Evolutionary conservation across 2,329 filamentous ascomycete species (phyloP).

Genomic region (Aspergillus vadensis): DNA sequence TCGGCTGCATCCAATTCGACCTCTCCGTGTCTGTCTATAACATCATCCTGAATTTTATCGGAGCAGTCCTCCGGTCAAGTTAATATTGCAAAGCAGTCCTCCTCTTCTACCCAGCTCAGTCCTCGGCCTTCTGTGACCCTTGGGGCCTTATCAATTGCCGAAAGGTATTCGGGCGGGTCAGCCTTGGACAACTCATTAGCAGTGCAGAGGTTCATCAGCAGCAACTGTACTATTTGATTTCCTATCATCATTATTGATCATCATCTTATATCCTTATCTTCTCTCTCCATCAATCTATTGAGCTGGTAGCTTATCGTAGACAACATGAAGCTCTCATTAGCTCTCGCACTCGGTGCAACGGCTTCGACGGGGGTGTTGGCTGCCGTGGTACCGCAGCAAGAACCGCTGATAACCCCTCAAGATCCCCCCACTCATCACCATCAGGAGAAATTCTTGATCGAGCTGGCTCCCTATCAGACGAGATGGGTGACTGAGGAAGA

Average conservation of each 20-base stretch:
- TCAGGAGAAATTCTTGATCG: slow-evolving; percentile 71
- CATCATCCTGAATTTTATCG: not conserved
- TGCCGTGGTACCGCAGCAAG: slow-evolving; percentile 35
- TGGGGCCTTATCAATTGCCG: not conserved
- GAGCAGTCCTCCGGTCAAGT: not conserved
- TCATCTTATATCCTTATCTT: not conserved
- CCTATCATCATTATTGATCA: not conserved
- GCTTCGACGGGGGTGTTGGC: slow-evolving; percentile 35
- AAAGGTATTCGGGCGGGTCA: not conserved
- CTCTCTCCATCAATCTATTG: not conserved
- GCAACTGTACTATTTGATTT: not conserved
- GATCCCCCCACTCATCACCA: slow-evolving; percentile 23
- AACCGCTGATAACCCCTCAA: slow-evolving; percentile 27
- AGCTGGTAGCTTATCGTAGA: not conserved
- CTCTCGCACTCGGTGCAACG: slow-evolving; percentile 39
- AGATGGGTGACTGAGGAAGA: slow-evolving; percentile 90
- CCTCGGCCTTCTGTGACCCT: not conserved
- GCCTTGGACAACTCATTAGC: not conserved
- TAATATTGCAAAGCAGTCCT: not conserved
- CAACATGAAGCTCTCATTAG: slow-evolving; percentile 40
- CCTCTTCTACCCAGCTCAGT: not conserved
- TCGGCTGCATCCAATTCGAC: not conserved
- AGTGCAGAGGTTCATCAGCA: not conserved
- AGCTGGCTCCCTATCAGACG: slow-evolving; percentile 79
- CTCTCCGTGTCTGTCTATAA: not conserved